These are phyloP conservation scores for Osmanthus fragrans DNA, from an alignment of 257 asterid species.

Conservation along the genomic window DNA sequence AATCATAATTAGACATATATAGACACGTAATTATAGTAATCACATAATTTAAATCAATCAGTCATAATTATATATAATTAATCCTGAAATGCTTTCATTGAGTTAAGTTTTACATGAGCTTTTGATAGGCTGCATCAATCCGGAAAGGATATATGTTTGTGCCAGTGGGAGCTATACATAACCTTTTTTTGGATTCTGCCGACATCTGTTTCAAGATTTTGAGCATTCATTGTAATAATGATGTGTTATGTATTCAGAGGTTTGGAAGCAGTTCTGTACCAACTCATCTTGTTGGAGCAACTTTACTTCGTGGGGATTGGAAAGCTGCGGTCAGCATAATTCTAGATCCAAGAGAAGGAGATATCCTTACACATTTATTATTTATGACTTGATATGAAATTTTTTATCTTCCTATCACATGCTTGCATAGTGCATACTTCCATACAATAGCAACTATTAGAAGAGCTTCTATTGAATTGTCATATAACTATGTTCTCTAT, in stretches of 20 bases:
- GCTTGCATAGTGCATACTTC: background rate
- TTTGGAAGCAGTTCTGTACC: slow-evolving; percentile 96
- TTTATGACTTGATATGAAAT: background rate
- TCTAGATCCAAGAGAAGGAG: slow-evolving; percentile 98
- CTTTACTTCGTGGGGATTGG: slow-evolving; percentile 94
- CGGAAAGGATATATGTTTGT: slow-evolving; percentile 14
- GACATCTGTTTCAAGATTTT: slow-evolving; percentile 5
- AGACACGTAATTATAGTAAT: no score
- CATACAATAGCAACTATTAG: background rate
- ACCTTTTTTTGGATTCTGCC: background rate
- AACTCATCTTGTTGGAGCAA: slow-evolving; percentile 90
- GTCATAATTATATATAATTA: no score
- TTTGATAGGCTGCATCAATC: slow-evolving; percentile 18
- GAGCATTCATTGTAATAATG: slow-evolving; percentile 11
- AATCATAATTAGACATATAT: no score
- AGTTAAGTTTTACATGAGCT: slow-evolving; percentile 5
- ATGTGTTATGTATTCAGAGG: slow-evolving; percentile 55
- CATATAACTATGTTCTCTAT: slow-evolving; percentile 37
- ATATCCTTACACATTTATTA: slow-evolving; percentile 65
- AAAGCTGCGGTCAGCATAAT: slow-evolving; percentile 72
- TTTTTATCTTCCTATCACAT: background rate
- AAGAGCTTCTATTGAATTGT: slow-evolving; percentile 1
- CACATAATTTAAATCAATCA: no score
- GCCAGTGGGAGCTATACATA: background rate
- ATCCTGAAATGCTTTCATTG: background rate